These are phyloP conservation scores for Acacia acuminata DNA, from an alignment of 306 rosid genomes.

Conservation along the genomic window DNA sequence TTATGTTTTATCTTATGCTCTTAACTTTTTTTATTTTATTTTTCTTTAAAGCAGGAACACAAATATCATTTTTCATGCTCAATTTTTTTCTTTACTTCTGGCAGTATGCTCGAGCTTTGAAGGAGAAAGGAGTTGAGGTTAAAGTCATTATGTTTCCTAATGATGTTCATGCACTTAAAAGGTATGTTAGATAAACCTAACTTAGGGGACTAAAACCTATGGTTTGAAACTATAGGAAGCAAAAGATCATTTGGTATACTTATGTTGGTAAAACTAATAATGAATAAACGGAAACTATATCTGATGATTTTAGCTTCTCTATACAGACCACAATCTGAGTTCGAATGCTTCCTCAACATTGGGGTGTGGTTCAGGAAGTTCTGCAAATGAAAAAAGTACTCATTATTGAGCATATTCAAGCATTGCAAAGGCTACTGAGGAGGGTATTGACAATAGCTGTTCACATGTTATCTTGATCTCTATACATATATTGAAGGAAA, in stretches of 20 bases:
- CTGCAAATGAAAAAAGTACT: slow-evolving; percentile 41
- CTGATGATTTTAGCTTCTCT: background rate
- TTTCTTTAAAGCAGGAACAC: background rate
- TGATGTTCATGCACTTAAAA: slow-evolving; percentile 70
- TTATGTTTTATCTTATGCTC: background rate
- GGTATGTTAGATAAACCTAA: slow-evolving; percentile 46
- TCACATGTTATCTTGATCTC: background rate
- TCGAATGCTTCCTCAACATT: slow-evolving; percentile 73
- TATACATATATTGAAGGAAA: background rate
- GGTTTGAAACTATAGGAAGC: too few species aligned
- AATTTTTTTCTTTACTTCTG: background rate
- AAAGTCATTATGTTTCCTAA: slow-evolving; percentile 71
- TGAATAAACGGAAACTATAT: background rate
- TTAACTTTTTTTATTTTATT: too few species aligned
- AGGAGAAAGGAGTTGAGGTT: slow-evolving; percentile 65
- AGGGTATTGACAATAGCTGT: background rate
- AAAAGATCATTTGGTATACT: background rate
- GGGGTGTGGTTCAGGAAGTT: slow-evolving; percentile 79
- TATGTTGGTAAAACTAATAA: background rate
- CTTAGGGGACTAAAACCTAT: background rate
- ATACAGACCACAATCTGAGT: slow-evolving; percentile 79
- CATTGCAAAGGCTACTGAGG: background rate
- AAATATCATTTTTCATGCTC: background rate
- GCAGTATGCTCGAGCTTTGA: slow-evolving; percentile 73
- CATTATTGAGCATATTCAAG: background rate